phyloP scores from a whole-genome alignment of 768 basidiomycete genomes.

The Calocera cornea region DNA sequence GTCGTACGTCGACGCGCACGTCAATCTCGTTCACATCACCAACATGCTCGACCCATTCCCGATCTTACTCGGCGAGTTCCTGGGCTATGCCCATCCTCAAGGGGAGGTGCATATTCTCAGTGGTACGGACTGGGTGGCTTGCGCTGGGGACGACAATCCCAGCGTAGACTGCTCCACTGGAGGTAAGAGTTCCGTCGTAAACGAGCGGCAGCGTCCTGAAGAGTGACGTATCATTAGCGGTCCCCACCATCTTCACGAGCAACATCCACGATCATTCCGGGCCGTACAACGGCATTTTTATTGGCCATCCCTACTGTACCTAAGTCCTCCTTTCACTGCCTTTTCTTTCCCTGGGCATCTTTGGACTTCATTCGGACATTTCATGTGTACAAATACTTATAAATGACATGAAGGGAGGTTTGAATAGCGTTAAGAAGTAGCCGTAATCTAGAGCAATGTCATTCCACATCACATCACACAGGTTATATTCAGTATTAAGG shows the following conservation, averaged over 20 bases:
- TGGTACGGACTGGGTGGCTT: conserved; percentile 37
- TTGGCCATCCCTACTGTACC: conserved; percentile 12
- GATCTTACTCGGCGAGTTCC: conserved; percentile 38
- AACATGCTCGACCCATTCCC: conserved; percentile 41
- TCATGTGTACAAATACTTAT: too few relatives aligned
- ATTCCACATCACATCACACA: too few relatives aligned
- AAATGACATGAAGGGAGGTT: too few relatives aligned
- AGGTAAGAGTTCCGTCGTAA: conserved; percentile 11
- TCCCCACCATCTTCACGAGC: conserved; percentile 36
- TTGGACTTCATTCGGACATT: too few relatives aligned
- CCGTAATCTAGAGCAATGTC: too few relatives aligned
- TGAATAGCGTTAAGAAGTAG: too few relatives aligned
- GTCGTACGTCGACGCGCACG: conserved; percentile 26
- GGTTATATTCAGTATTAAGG: too few relatives aligned
- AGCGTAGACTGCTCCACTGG: neutral
- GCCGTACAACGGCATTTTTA: conserved; percentile 24
- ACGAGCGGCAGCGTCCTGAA: neutral
- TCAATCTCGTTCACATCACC: conserved; percentile 24
- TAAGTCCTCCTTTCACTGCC: too few relatives aligned
- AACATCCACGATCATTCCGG: conserved; percentile 37
- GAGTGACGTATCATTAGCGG: conserved; percentile 15
- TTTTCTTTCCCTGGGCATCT: too few relatives aligned
- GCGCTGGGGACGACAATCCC: conserved; percentile 35
- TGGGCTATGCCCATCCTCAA: conserved; percentile 36
- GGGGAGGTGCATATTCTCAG: conserved; percentile 44